A percentile compares a stretch with the other conserved stretches of the same genome.
Evolutionary conservation across 495 filamentous ascomycete species (phyloP).

Genomic region (Aspergillus nidulans): DNA sequence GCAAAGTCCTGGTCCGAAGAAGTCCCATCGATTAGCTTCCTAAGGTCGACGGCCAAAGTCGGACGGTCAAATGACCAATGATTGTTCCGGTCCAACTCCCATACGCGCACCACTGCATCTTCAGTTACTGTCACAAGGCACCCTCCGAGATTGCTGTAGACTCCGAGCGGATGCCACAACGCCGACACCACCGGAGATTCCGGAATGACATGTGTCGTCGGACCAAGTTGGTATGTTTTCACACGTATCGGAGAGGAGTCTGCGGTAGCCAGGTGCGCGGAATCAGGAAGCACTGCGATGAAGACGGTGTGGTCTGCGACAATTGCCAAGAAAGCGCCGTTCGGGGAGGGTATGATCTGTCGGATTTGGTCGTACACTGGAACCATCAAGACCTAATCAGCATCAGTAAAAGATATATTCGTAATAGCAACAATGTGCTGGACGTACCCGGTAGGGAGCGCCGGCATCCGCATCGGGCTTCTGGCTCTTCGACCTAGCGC

Average conservation of each 20-base stretch:
- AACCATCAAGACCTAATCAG: slow-evolving; percentile 59
- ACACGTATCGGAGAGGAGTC: slow-evolving; percentile 64
- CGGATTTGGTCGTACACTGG: slow-evolving; percentile 70
- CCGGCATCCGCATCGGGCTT: slow-evolving; percentile 3
- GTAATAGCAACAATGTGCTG: neutral
- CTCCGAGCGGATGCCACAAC: slow-evolving; percentile 83
- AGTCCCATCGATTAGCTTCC: slow-evolving; percentile 73
- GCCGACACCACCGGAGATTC: slow-evolving; percentile 70
- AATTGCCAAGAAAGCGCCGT: slow-evolving; percentile 73
- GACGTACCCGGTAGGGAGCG: slow-evolving; percentile 34
- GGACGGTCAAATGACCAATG: slow-evolving; percentile 80
- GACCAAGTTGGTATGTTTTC: slow-evolving; percentile 79
- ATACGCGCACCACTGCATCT: slow-evolving; percentile 79
- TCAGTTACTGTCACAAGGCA: slow-evolving; percentile 79
- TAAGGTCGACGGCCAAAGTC: slow-evolving; percentile 74
- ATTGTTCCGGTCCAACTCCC: slow-evolving; percentile 77
- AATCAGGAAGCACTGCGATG: slow-evolving; percentile 71
- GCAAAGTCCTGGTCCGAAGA: slow-evolving; percentile 71
- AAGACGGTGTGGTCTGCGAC: slow-evolving; percentile 79
- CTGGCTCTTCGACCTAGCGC: slow-evolving; percentile 34
- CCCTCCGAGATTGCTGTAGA: slow-evolving; percentile 50
- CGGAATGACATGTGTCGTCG: slow-evolving; percentile 81
- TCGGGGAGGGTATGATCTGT: slow-evolving; percentile 77
- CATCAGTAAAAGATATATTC: slow-evolving; percentile 5
- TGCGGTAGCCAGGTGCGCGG: slow-evolving; percentile 61